These are phyloP conservation scores for Didymella keratinophila DNA, from an alignment of 2,329 filamentous ascomycete genomes.

Conservation along the genomic window DNA sequence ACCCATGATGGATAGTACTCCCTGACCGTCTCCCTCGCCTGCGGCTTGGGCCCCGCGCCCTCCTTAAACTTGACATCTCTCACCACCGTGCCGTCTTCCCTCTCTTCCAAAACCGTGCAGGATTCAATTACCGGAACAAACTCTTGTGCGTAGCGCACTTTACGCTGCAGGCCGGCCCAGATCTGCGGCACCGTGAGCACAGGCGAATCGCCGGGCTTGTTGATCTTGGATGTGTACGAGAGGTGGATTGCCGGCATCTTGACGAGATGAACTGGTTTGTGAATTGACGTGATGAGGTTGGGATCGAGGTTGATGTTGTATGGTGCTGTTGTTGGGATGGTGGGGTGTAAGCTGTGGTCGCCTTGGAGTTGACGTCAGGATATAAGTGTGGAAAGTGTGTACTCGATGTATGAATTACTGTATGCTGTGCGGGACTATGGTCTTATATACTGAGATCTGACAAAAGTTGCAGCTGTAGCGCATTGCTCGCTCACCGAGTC, in stretches of 20 bases:
- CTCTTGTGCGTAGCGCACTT: conserved; percentile 56
- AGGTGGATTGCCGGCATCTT: conserved; percentile 53
- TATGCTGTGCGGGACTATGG: background rate
- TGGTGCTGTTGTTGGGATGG: background rate
- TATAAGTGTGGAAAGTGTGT: background rate
- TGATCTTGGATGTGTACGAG: conserved; percentile 56
- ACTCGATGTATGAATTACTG: background rate
- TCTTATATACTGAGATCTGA: background rate
- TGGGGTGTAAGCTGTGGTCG: conserved; percentile 1
- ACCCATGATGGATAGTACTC: conserved; percentile 53
- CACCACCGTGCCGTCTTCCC: conserved; percentile 44
- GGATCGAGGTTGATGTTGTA: background rate
- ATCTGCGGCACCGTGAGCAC: conserved; percentile 50
- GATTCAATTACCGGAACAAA: conserved; percentile 54
- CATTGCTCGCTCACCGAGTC: background rate
- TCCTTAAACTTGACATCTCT: conserved; percentile 53
- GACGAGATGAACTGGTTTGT: background rate
- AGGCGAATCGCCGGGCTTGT: conserved; percentile 50
- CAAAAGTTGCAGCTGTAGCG: background rate
- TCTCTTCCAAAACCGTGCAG: conserved; percentile 54
- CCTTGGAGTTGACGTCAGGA: conserved; percentile 5
- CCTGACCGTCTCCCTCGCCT: conserved; percentile 51
- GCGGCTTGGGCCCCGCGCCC: conserved; percentile 36
- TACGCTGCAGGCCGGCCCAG: conserved; percentile 54
- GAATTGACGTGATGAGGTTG: background rate